Base-by-base conservation (phyloP, 257 asterid genomes). In the Ehretia macrophylla region DNA sequence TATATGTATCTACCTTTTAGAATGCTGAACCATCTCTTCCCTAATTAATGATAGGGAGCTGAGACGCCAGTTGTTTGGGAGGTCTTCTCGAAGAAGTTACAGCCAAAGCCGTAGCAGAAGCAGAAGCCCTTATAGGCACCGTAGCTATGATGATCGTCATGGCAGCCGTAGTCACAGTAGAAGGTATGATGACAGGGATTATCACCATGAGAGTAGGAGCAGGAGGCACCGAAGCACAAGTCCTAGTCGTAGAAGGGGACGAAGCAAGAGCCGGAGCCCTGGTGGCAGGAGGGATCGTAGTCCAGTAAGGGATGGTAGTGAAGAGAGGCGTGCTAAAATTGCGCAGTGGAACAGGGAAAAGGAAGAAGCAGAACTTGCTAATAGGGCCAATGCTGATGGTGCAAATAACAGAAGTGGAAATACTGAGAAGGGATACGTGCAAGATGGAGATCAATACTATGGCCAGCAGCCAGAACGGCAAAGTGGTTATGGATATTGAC, bases 341-440 rank as follows among this genome's bases (percentile, higher is more conserved):
- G 97, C 73, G 70, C 95, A 85, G 68, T 93, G 99, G 99, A 93
- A 93, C 69, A 70, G 96, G 82, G 97, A 93, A 72, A 89, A 68
- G 67, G 97, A 93, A 61, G 86, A 83, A 60, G 78, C 87, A 0
- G 84, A 81, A 59, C 78, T 44, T 57, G 75, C 77, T 57, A 68
- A 60, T 63, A 80, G 63, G 62, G 80, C 48, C 14, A 58, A 45
- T 50, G 58, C 62, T 67, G 76, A 63, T 55, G 68, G 57, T 1
- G 27, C 60, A 44, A 70, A 72, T 46, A 45, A 59, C 22, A 68
- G 70, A 68, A 62, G 65, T 18, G 85, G 58, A 56, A 70, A 68
- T 23, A 63, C 62, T 38, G 58, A 48, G 21, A 64, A 69, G 45
- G 81, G 79, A 19, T 48, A 58, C 40, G 40, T 44, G 58, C 73